Percentiles rank a stretch among this genome's conserved stretches.
These are phyloP conservation scores for Diacronema lutheri DNA, from an alignment of 78 protist species.

Conservation along the genomic window DNA sequence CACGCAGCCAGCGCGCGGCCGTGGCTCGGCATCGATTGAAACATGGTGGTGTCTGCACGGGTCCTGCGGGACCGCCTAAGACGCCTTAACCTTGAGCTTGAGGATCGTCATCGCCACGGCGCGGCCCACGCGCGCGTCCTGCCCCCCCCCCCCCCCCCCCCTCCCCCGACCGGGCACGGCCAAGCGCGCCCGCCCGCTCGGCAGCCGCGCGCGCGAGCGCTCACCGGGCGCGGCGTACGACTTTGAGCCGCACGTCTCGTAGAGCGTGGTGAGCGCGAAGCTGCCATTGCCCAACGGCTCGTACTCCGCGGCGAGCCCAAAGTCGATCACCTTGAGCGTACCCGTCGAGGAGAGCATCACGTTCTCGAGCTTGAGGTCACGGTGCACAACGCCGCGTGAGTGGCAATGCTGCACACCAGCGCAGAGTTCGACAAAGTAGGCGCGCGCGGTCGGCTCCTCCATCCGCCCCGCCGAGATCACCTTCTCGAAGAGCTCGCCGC, in stretches of 20 bases:
- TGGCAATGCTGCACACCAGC: constrained; percentile 1
- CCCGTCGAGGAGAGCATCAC: constrained; percentile 51
- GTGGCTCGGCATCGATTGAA: too few species aligned
- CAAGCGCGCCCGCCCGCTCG: too few species aligned
- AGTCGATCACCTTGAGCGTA: constrained; percentile 59
- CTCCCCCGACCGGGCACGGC: background rate
- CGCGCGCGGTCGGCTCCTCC: background rate
- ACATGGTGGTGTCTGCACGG: too few species aligned
- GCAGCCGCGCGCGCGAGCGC: background rate
- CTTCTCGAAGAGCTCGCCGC: constrained; percentile 41
- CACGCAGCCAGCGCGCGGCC: too few species aligned
- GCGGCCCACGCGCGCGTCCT: too few species aligned
- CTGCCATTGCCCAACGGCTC: background rate
- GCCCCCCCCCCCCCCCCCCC: too few species aligned
- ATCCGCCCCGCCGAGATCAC: background rate
- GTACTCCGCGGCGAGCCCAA: constrained; percentile 54
- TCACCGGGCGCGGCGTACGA: constrained; percentile 50
- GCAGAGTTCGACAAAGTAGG: constrained; percentile 10
- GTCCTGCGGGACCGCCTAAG: too few species aligned
- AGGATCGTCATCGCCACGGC: too few species aligned
- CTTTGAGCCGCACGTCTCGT: constrained; percentile 53
- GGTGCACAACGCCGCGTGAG: background rate
- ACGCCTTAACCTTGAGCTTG: too few species aligned
- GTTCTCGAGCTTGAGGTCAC: constrained; percentile 70
- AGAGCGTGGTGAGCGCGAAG: background rate